Conservation (phyloP, 768 basidiomycete genomes). For the Leccinum longicurvipes region DNA sequence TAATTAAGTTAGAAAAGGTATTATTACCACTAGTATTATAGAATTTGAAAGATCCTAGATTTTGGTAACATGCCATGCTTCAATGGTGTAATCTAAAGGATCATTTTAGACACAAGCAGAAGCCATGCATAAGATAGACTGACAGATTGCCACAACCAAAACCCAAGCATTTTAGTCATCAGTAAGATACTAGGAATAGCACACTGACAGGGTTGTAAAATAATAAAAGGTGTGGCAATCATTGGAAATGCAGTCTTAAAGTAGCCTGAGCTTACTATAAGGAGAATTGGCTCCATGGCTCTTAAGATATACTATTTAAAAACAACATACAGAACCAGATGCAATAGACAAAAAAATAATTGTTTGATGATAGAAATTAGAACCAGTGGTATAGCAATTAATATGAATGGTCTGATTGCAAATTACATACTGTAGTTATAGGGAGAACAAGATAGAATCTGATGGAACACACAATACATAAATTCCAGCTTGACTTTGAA, state of each 20-base stretch:
- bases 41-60: not conserved
- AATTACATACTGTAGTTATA: not conserved
- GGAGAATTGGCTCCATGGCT: too few species aligned
- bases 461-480: not conserved
- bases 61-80: not conserved
- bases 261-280: not conserved
- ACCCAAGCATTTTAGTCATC: not conserved
- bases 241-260: not conserved
- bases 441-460: not conserved
- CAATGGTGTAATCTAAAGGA: not conserved
- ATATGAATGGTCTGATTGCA: too few species aligned
- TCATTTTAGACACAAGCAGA: not conserved
- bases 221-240: not conserved
- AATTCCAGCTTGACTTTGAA: not conserved
- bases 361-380: not conserved
- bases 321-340: not conserved
- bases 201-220: not conserved
- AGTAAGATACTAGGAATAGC: not conserved
- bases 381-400: not conserved
- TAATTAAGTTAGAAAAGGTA: not conserved
- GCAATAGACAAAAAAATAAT: not conserved
- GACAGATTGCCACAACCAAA: not conserved
- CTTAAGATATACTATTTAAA: too few species aligned
- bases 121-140: not conserved
- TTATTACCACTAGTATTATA: not conserved